Evolutionary conservation across 208 protist species (phyloP).

Genomic region (Porcisia hertigi): DNA sequence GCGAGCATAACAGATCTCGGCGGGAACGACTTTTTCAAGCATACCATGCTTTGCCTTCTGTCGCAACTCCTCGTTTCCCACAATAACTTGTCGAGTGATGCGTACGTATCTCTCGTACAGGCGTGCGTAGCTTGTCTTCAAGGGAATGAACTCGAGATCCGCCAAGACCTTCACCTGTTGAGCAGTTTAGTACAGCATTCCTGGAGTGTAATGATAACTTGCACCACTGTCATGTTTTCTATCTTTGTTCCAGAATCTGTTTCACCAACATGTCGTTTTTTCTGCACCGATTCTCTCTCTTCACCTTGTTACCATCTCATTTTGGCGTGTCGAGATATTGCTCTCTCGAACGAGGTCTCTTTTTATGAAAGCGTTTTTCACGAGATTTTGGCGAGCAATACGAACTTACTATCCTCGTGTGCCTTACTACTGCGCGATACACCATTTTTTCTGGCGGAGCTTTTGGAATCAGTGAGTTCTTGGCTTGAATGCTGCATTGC

Average conservation of each 20-base stretch:
- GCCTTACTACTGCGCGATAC: neutral
- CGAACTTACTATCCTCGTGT: slow-evolving; percentile 7
- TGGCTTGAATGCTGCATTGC: slow-evolving; percentile 17
- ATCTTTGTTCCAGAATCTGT: neutral
- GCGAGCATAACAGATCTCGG: neutral
- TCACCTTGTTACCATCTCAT: slow-evolving; percentile 8
- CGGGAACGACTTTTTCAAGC: neutral
- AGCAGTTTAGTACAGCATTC: slow-evolving; percentile 16
- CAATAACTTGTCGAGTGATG: slow-evolving; percentile 15
- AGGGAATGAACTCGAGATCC: neutral
- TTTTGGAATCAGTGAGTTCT: neutral
- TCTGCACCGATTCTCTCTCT: slow-evolving; percentile 17
- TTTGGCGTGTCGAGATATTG: slow-evolving; percentile 15
- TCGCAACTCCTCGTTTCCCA: slow-evolving; percentile 9
- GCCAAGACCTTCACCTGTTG: slow-evolving; percentile 3
- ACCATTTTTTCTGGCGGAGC: slow-evolving; percentile 22
- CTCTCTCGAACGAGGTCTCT: slow-evolving; percentile 22
- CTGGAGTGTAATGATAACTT: slow-evolving; percentile 18
- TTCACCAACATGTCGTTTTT: slow-evolving; percentile 11
- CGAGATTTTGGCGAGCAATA: slow-evolving; percentile 21
- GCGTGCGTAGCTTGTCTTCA: slow-evolving; percentile 13
- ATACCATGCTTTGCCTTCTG: slow-evolving; percentile 8
- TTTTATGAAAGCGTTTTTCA: slow-evolving; percentile 21
- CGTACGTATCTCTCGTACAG: slow-evolving; percentile 17
- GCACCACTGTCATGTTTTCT: slow-evolving; percentile 3